Evolutionary conservation across 164 flowering plant species (phyloP).

Genomic region (Houttuynia cordata): DNA sequence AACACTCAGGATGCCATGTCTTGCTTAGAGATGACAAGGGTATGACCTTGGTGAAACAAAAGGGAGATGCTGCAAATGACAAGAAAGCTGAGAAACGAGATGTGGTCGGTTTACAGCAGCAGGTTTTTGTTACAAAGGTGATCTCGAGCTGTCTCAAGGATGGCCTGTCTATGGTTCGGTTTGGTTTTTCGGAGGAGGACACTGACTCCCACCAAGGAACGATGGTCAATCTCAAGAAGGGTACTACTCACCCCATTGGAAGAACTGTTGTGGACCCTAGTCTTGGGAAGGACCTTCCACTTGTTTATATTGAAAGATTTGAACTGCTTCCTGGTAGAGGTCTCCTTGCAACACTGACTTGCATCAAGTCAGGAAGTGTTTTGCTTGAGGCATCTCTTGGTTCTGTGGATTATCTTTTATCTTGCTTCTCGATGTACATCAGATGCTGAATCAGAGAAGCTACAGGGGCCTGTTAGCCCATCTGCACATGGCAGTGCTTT

Average conservation of each 20-base stretch:
- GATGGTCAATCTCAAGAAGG: too few species aligned
- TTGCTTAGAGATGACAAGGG: too few species aligned
- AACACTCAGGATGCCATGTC: too few species aligned
- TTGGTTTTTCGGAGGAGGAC: too few species aligned
- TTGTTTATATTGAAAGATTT: constrained; percentile 70
- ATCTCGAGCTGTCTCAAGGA: too few species aligned
- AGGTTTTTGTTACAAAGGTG: too few species aligned
- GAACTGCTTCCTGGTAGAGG: constrained; percentile 90
- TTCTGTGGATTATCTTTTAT: constrained; percentile 85
- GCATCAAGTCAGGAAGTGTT: constrained; percentile 54
- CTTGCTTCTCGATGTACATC: constrained; percentile 68
- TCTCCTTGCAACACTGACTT: constrained; percentile 70
- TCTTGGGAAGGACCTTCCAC: constrained; percentile 78
- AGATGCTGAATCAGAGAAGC: constrained; percentile 49
- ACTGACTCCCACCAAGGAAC: too few species aligned
- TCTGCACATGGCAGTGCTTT: constrained; percentile 71
- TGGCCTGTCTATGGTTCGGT: too few species aligned
- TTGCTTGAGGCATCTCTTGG: constrained; percentile 79
- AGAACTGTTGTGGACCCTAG: constrained; percentile 97
- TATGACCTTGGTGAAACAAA: too few species aligned
- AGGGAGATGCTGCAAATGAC: too few species aligned
- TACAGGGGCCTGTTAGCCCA: constrained; percentile 63
- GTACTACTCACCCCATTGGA: constrained; percentile 99
- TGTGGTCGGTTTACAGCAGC: too few species aligned
- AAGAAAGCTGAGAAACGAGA: too few species aligned